Conservation (phyloP, 139 green algal genomes). For the Desmodesmus armatus region DNA sequence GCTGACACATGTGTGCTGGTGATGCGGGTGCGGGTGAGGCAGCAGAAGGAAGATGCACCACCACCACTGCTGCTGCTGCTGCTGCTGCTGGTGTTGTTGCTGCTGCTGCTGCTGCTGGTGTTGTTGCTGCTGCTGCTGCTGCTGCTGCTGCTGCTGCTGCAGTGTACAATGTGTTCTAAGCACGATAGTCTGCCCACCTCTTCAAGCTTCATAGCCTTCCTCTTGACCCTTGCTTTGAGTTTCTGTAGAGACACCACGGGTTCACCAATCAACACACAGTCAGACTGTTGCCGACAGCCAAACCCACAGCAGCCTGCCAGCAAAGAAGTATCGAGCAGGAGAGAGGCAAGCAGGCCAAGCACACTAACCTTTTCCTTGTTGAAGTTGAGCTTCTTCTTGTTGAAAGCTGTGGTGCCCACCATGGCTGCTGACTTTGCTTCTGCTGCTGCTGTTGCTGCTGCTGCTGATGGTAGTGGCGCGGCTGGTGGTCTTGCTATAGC, state of each 20-base stretch:
- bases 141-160: background rate
- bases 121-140: slow-evolving; percentile 1
- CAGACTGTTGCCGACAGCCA: too few relatives aligned
- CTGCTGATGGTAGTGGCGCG: too few relatives aligned
- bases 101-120: background rate
- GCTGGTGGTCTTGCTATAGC: too few relatives aligned
- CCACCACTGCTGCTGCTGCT: slow-evolving; percentile 14
- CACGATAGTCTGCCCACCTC: slow-evolving; percentile 35
- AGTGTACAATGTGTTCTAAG: background rate
- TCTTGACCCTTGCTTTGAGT: slow-evolving; percentile 44
- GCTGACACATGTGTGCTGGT: background rate
- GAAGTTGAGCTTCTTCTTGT: slow-evolving; percentile 36
- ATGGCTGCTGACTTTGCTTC: too few relatives aligned
- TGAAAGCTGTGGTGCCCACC: too few relatives aligned
- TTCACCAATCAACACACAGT: background rate
- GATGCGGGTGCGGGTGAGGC: background rate
- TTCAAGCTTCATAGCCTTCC: slow-evolving; percentile 28
- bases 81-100: background rate
- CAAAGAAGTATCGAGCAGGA: background rate
- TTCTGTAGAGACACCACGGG: background rate
- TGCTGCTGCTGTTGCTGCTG: too few relatives aligned
- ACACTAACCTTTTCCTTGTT: slow-evolving; percentile 11
- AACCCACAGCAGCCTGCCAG: background rate
- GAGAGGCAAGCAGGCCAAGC: background rate
- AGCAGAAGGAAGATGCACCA: background rate